A percentile compares a stretch with the other conserved stretches of the same genome.
phyloP scores from a whole-genome alignment of 495 filamentous ascomycete genomes.

The Xylaria flabelliformis region DNA sequence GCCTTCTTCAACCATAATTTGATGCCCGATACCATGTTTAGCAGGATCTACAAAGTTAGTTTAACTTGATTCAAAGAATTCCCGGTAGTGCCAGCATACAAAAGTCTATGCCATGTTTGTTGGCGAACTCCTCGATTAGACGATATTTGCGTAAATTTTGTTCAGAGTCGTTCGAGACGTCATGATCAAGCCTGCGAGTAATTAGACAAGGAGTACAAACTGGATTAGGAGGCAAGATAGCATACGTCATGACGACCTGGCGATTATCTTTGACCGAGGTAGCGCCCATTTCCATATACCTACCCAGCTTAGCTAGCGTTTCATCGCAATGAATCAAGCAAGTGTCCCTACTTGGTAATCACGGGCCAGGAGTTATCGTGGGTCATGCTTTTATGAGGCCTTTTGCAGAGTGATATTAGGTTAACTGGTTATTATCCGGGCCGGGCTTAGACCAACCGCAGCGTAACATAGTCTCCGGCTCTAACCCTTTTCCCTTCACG shows the following conservation, averaged over 20 bases:
- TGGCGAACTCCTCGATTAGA: conserved; percentile 82
- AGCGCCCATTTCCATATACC: conserved; percentile 86
- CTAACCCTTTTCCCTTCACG: conserved; percentile 72
- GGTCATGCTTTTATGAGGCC: neutral
- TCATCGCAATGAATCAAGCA: neutral
- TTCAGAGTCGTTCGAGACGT: conserved; percentile 87
- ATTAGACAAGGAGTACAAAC: neutral
- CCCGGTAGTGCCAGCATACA: conserved; percentile 52
- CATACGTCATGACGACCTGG: conserved; percentile 66
- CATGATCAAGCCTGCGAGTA: conserved; percentile 71
- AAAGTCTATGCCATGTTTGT: conserved; percentile 79
- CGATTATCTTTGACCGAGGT: conserved; percentile 70
- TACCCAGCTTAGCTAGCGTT: conserved; percentile 23
- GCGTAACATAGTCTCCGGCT: conserved; percentile 82
- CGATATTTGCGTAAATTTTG: conserved; percentile 63
- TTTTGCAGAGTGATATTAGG: conserved; percentile 2
- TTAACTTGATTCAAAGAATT: neutral
- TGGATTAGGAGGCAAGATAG: neutral
- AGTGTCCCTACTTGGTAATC: conserved; percentile 27
- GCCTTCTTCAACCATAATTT: conserved; percentile 71
- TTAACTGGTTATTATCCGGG: conserved; percentile 72
- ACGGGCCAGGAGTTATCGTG: conserved; percentile 6
- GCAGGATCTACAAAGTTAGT: conserved; percentile 50
- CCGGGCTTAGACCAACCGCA: conserved; percentile 76
- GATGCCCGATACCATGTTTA: conserved; percentile 84